Evolutionary conservation across 768 basidiomycete species (phyloP).

Genomic region (Omphalotus guepiniiformis): DNA sequence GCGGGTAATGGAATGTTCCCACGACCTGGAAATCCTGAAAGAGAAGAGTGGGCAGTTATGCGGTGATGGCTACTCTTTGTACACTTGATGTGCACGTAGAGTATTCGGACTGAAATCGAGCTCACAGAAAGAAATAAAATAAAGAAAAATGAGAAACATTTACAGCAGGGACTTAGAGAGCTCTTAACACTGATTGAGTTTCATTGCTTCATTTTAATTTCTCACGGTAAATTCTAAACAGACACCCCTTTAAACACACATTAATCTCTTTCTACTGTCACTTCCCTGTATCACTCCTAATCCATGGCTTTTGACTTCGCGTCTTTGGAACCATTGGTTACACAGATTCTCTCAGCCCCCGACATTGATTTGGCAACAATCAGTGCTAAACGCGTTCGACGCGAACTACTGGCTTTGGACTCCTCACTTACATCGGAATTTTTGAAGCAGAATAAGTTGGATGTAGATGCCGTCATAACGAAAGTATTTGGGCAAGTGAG

Average conservation of each 20-base stretch:
- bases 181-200: no score
- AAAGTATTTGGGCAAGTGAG: slow-evolving; percentile 61
- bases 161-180: no score
- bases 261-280: no score
- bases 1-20: slow-evolving; percentile 53
- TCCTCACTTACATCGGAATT: slow-evolving; percentile 51
- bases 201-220: no score
- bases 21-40: slow-evolving; percentile 56
- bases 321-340: slow-evolving; percentile 58
- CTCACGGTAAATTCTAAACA: no score
- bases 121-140: not conserved
- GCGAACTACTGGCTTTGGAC: slow-evolving; percentile 55
- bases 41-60: slow-evolving; percentile 63
- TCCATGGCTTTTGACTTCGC: slow-evolving; percentile 50
- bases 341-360: slow-evolving; percentile 69
- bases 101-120: not conserved
- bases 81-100: not conserved
- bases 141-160: no score
- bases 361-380: slow-evolving; percentile 75
- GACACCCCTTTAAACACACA: no score
- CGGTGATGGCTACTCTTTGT: slow-evolving; percentile 28
- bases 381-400: slow-evolving; percentile 86
- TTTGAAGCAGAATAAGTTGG: slow-evolving; percentile 62
- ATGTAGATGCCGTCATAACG: slow-evolving; percentile 67
- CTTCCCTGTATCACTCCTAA: not conserved